Percentiles rank a stretch among this genome's conserved stretches.
Evolutionary conservation across 306 rosid genomes (phyloP).

Genomic region (Mucuna pruriens): DNA sequence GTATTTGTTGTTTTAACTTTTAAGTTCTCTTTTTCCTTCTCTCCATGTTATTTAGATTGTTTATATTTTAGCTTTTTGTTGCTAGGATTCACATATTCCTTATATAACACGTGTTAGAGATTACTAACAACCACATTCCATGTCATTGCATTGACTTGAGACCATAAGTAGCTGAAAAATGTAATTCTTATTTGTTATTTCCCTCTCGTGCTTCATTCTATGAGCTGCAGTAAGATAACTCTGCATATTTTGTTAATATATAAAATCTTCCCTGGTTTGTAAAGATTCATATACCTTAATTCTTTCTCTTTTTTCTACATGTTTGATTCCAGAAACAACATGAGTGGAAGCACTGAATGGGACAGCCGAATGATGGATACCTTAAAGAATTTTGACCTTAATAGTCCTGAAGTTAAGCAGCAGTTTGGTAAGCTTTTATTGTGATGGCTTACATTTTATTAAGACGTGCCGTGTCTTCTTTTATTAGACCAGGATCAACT

Average conservation of each 20-base stretch:
- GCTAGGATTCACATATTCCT: background rate
- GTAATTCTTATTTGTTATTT: slow-evolving; percentile 8
- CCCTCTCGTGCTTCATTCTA: background rate
- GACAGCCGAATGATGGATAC: slow-evolving; percentile 89
- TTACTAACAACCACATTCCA: background rate
- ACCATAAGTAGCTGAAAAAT: background rate
- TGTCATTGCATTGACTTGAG: slow-evolving; percentile 4
- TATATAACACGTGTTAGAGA: background rate
- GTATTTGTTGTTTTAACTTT: background rate
- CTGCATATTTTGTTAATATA: slow-evolving; percentile 6
- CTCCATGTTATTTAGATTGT: background rate
- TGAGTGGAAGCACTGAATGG: slow-evolving; percentile 88
- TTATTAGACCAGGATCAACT: slow-evolving; percentile 29
- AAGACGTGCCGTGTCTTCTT: background rate
- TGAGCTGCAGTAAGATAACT: slow-evolving; percentile 33
- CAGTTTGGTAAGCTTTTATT: slow-evolving; percentile 78
- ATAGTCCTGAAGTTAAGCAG: slow-evolving; percentile 94
- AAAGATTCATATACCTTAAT: background rate
- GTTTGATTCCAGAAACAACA: slow-evolving; percentile 66
- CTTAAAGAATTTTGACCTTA: slow-evolving; percentile 89
- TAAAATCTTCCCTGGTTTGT: slow-evolving; percentile 16
- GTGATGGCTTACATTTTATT: slow-evolving; percentile 6
- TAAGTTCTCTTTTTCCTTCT: background rate
- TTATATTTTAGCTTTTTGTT: background rate
- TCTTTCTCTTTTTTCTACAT: slow-evolving; percentile 4